Evolutionary conservation across 2,329 filamentous ascomycete species (phyloP).

Genomic region (Pyricularia grisea): DNA sequence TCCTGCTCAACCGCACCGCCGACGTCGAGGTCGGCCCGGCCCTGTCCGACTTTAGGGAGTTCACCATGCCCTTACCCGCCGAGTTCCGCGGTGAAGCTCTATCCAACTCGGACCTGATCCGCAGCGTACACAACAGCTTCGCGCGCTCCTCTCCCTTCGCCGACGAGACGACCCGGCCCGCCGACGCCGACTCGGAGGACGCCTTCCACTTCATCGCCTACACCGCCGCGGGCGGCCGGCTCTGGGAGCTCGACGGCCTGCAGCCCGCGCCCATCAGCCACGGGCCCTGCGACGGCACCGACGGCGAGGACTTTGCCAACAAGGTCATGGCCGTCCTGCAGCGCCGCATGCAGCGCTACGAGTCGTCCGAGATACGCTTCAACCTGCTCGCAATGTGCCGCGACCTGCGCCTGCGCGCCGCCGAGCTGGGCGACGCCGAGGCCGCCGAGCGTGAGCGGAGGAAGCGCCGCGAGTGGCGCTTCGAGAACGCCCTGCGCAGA

Average conservation of each 20-base stretch:
- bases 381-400: slow-evolving; percentile 89
- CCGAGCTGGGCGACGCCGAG: slow-evolving; percentile 75
- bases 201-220: slow-evolving; percentile 98
- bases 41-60: slow-evolving; percentile 74
- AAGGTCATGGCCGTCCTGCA: slow-evolving; percentile 83
- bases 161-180: slow-evolving; percentile 72
- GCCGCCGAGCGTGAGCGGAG: slow-evolving; percentile 68
- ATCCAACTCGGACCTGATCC: slow-evolving; percentile 57
- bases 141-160: slow-evolving; percentile 82
- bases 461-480: slow-evolving; percentile 81
- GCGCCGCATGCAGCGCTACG: slow-evolving; percentile 75
- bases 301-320: slow-evolving; percentile 57
- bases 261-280: slow-evolving; percentile 90
- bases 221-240: slow-evolving; percentile 63
- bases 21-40: slow-evolving; percentile 60
- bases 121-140: slow-evolving; percentile 82
- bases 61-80: slow-evolving; percentile 73
- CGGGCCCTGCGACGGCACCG: slow-evolving; percentile 51
- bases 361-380: slow-evolving; percentile 81
- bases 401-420: slow-evolving; percentile 68
- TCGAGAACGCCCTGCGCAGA: slow-evolving; percentile 84
- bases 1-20: slow-evolving; percentile 72
- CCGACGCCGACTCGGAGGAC: slow-evolving; percentile 68
- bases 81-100: slow-evolving; percentile 57
- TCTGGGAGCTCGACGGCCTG: slow-evolving; percentile 93